These are phyloP conservation scores for Nothopassalora personata DNA, from an alignment of 2,329 filamentous ascomycete species.

Conservation along the genomic window DNA sequence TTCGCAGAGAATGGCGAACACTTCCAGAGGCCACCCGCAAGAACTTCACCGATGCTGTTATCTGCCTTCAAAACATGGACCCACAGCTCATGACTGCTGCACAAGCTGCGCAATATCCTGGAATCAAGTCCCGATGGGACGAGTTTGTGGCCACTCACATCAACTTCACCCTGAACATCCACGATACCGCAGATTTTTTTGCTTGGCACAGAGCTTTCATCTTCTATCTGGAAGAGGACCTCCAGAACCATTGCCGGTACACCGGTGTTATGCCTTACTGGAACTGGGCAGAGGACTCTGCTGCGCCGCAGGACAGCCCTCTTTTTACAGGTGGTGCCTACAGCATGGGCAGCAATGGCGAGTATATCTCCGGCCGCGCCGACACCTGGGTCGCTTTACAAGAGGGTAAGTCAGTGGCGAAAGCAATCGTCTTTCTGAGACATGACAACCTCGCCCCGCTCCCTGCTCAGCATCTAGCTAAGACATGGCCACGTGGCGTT, in stretches of 20 bases:
- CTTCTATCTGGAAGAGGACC: slow-evolving; percentile 41
- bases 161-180: slow-evolving; percentile 31
- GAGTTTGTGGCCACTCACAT: slow-evolving; percentile 33
- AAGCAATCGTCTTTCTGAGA: too few relatives aligned
- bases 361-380: slow-evolving; percentile 23
- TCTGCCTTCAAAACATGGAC: slow-evolving; percentile 25
- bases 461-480: too few relatives aligned
- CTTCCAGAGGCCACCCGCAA: slow-evolving; percentile 26
- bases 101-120: slow-evolving; percentile 25
- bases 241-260: slow-evolving; percentile 41
- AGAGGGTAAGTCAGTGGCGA: background rate
- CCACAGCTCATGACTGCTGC: slow-evolving; percentile 26
- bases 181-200: slow-evolving; percentile 31
- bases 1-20: slow-evolving; percentile 27
- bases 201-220: slow-evolving; percentile 42
- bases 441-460: too few relatives aligned
- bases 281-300: slow-evolving; percentile 29
- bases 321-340: slow-evolving; percentile 53
- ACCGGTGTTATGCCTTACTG: slow-evolving; percentile 33
- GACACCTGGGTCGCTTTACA: slow-evolving; percentile 27
- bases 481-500: too few relatives aligned
- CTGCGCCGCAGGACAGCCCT: slow-evolving; percentile 38
- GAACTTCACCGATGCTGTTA: slow-evolving; percentile 30
- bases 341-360: slow-evolving; percentile 33
- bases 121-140: slow-evolving; percentile 29